phyloP scores from a whole-genome alignment of 257 asterid genomes.

The Solanum chiquidenum region DNA sequence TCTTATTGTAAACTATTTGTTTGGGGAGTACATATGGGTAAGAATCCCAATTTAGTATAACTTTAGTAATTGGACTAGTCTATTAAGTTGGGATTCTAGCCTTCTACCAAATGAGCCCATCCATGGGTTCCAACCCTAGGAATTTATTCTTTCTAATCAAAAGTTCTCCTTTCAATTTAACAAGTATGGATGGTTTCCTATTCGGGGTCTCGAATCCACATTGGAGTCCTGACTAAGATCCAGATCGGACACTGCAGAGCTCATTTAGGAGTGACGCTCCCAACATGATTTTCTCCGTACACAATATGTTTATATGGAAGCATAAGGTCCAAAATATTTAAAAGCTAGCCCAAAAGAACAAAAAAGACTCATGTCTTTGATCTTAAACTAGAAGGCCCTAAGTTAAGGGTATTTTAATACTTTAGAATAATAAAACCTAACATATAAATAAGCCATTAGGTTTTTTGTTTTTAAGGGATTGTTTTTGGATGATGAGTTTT shows the following conservation, averaged over 20 bases:
- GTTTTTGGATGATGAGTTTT: neutral
- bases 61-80: neutral
- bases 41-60: neutral
- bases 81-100: neutral
- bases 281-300: neutral
- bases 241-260: neutral
- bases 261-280: neutral
- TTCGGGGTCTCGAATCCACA: neutral
- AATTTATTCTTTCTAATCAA: neutral
- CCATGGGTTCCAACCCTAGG: neutral
- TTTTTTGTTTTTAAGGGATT: neutral
- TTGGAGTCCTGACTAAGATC: neutral
- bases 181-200: neutral
- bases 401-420: neutral
- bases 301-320: neutral
- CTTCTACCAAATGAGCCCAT: neutral
- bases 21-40: neutral
- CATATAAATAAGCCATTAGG: neutral
- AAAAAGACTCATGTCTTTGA: neutral
- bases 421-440: neutral
- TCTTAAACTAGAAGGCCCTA: neutral
- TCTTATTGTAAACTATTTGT: neutral
- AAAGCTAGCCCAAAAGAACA: neutral
- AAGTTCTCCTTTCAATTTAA: neutral
- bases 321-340: neutral